phyloP scores from a whole-genome alignment of 805 yeast genomes.

The Pichia gijzeniarum region DNA sequence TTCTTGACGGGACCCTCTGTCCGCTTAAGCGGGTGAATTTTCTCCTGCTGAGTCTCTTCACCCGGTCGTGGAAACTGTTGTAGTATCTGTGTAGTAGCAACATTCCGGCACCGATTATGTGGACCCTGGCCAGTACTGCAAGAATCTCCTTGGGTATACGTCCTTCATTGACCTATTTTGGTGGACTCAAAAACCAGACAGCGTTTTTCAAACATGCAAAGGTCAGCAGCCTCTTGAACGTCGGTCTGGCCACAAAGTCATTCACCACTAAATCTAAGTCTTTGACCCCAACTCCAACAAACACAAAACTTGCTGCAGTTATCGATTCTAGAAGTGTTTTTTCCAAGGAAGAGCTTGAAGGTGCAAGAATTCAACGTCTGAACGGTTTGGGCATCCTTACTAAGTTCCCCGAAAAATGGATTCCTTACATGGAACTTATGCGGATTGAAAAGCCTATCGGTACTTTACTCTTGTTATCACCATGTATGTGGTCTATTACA shows the following conservation, averaged over 20 bases:
- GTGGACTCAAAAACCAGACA: not conserved
- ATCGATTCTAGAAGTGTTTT: slow-evolving; percentile 19
- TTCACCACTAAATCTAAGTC: not conserved
- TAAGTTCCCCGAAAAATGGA: slow-evolving; percentile 61
- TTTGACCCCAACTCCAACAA: not conserved
- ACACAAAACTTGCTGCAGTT: no score
- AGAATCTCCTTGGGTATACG: not conserved
- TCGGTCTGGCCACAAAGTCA: not conserved
- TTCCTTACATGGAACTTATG: slow-evolving; percentile 90
- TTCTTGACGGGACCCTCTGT: no score
- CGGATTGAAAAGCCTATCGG: slow-evolving; percentile 96
- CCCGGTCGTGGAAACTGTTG: no score
- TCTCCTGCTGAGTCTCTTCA: no score
- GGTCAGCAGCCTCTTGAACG: no score
- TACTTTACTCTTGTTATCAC: slow-evolving; percentile 72
- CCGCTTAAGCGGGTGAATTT: no score
- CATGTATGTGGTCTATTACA: slow-evolving; percentile 88
- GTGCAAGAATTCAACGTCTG: slow-evolving; percentile 46
- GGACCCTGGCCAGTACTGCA: not conserved
- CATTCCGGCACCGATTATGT: no score
- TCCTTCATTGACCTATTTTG: not conserved
- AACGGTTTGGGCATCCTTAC: slow-evolving; percentile 45
- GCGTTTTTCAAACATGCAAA: no score
- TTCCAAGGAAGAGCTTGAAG: slow-evolving; percentile 37
- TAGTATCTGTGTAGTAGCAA: no score